Base-by-base conservation (phyloP, 306 rosid species). In the Vigna nakashimae region DNA sequence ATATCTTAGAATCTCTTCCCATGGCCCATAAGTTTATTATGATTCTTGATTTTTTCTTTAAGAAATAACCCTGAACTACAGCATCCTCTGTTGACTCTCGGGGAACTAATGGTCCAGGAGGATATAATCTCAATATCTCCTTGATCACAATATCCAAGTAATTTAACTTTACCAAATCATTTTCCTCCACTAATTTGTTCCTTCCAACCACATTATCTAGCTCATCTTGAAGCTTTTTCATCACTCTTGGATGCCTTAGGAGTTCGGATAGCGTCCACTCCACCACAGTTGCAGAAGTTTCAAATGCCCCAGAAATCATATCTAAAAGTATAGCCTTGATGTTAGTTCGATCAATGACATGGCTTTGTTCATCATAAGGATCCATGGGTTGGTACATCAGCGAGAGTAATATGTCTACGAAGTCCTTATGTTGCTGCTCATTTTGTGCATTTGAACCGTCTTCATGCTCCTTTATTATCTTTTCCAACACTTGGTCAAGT, bases 241-340 rank as follows among this genome's bases (percentile, higher is more conserved):
- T 85, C 5, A 80, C 82, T 28, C 75, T 69, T 2, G 90, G 90
- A 76, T 87, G 72, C 40, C 57, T 84, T 8, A 86, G 5, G 16
- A 90, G 83, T 52, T 86, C 86, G 0, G 90, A 75, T 8, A 90
- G 53, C 12, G 72, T 74, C 91, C 93, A 87, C 26, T 77, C 74
- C 0, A 75, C 64, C 0, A 50, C 6, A 0, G 49, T 52, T 2
- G 88, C 64, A 12, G 84, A 40, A 58, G 87, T 68, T 67, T 86
- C 79, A 50, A 51, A 56, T 65, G 91, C 43, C 3, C 9, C 89
- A 0, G 11, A 2, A 22, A 90, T 79, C 88, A 88, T 68, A 64
- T 88, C 88, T 1, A 76, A 56, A 6, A 20, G 30, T 59, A 82
- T 75, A 40, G 91, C 90, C 56, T 89, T 89, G 17, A 79, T 79